phyloP scores from a whole-genome alignment of 257 asterid genomes.

The Paraleonurus japonicus region DNA sequence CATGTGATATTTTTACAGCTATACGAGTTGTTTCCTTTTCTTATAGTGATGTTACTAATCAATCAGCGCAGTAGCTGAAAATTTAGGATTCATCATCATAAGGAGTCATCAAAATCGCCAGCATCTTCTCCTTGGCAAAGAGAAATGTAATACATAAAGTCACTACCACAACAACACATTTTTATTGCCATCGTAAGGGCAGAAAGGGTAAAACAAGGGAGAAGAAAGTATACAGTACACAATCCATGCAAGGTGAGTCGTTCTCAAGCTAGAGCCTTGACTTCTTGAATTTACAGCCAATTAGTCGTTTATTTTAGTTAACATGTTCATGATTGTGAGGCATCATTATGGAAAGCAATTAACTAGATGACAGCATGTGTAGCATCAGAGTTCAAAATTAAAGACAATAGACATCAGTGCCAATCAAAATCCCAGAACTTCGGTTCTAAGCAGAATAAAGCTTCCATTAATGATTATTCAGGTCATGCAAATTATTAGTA shows the following conservation, averaged over 20 bases:
- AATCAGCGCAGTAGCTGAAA: neutral
- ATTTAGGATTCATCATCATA: constrained; percentile 1
- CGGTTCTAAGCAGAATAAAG: neutral
- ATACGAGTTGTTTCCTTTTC: neutral
- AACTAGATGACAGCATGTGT: neutral
- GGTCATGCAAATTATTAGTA: neutral
- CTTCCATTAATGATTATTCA: neutral
- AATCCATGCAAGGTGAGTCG: neutral
- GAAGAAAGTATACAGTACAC: neutral
- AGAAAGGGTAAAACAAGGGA: neutral
- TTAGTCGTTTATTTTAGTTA: neutral
- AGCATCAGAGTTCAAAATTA: neutral
- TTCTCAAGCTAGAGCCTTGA: neutral
- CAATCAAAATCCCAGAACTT: neutral
- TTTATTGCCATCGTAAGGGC: neutral
- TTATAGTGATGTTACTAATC: neutral
- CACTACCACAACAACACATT: constrained; percentile 3
- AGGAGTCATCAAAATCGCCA: neutral
- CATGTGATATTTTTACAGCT: neutral
- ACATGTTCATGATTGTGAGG: neutral
- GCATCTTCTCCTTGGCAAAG: neutral
- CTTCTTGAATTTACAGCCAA: neutral
- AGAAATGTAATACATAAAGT: neutral
- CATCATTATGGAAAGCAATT: neutral
- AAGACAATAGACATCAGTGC: neutral